Conservation (phyloP, 345 rosid species). For the Clarkia xantiana region DNA sequence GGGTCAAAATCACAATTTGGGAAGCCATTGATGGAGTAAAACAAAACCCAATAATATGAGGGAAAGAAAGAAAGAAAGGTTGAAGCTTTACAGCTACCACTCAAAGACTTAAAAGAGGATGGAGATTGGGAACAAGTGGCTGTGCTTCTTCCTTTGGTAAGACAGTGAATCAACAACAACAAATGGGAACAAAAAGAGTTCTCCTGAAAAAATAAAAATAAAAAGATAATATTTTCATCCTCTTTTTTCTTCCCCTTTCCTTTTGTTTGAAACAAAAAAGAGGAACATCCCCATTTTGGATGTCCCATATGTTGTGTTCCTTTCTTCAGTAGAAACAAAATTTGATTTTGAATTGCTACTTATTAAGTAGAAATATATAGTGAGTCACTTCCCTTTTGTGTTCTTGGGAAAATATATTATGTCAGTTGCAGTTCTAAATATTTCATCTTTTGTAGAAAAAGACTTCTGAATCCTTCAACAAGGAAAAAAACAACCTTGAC, state of each 20-base stretch:
- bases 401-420: background rate
- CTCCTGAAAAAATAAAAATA: slow-evolving; percentile 8
- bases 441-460: no score
- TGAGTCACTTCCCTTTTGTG: background rate
- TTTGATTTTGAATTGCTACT: background rate
- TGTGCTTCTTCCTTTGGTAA: slow-evolving; percentile 4
- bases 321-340: background rate
- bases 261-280: slow-evolving; percentile 9
- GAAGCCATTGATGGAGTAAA: background rate
- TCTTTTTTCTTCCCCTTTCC: background rate
- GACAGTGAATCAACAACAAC: slow-evolving; percentile 5
- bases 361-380: no score
- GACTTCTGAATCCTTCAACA: no score
- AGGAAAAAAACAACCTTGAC: no score
- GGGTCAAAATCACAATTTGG: background rate
- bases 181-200: slow-evolving; percentile 12
- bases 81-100: background rate
- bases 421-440: no score
- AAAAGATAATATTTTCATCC: no score
- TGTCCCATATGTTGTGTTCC: slow-evolving; percentile 1
- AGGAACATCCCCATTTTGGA: slow-evolving; percentile 1
- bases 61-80: background rate
- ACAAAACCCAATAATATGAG: slow-evolving; percentile 1
- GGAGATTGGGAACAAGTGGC: slow-evolving; percentile 5
- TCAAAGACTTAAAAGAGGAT: background rate